phyloP scores from a whole-genome alignment of 2,329 filamentous ascomycete genomes.

The Stemphylium beticola region DNA sequence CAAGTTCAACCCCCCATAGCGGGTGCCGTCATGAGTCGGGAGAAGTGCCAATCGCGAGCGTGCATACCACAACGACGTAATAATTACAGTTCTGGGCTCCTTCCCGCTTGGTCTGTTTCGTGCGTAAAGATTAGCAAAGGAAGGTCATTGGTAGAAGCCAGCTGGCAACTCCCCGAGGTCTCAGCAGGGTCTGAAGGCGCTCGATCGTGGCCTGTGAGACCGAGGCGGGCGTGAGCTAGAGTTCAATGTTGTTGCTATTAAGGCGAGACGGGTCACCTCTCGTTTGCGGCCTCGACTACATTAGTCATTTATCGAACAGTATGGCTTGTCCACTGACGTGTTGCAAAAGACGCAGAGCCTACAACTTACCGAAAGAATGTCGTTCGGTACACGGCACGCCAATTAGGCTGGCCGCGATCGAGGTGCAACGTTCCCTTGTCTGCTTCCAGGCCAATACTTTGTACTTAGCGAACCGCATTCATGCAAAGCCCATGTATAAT shows the following conservation, averaged over 20 bases:
- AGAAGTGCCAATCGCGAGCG: background rate
- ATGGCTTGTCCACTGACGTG: slow-evolving; percentile 5
- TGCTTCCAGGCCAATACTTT: background rate
- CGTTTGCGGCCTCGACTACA: slow-evolving; percentile 7
- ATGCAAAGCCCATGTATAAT: slow-evolving; percentile 1
- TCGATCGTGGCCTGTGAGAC: background rate
- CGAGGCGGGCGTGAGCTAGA: slow-evolving; percentile 2
- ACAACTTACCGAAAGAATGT: slow-evolving; percentile 7
- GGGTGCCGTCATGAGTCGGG: background rate
- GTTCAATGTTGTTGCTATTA: slow-evolving; percentile 1
- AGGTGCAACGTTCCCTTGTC: slow-evolving; percentile 5
- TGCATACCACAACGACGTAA: slow-evolving; percentile 8
- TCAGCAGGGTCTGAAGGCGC: background rate
- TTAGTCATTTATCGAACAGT: slow-evolving; percentile 9
- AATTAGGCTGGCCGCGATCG: background rate
- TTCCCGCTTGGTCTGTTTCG: background rate
- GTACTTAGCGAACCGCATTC: background rate
- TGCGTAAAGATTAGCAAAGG: background rate
- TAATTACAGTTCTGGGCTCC: background rate
- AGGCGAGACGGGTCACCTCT: background rate
- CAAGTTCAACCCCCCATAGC: background rate
- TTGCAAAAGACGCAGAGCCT: slow-evolving; percentile 4
- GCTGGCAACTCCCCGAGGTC: background rate
- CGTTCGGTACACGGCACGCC: slow-evolving; percentile 3
- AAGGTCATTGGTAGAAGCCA: slow-evolving; percentile 5